Base-by-base conservation (phyloP, 768 basidiomycete genomes). In the Fibroporia radiculosa region DNA sequence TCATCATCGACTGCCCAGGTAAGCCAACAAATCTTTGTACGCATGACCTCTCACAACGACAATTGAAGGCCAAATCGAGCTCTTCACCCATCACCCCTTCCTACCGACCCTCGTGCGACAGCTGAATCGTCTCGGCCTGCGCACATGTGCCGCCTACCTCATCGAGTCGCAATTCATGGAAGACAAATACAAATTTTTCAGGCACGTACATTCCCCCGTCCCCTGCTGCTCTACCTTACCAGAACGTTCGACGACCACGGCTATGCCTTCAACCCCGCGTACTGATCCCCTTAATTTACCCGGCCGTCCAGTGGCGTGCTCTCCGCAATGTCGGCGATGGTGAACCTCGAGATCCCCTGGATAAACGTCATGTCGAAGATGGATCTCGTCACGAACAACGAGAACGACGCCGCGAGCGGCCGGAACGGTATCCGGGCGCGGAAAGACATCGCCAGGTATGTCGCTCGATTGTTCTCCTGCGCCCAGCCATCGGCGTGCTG, bases 151-250 rank as follows among this genome's bases (percentile, higher is more conserved):
- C 3, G 81, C 80, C 24, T 99, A 98, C 61, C 77, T 99, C 32
- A 81, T 99, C 50, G 96, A 99, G 60, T 93, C 90, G 0, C 96
- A 99, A 56, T 99, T 99, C 66, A 98, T 98, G 92, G 96, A 99
- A 66, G 96, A 99, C 64, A 84, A 87, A 52, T 88, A 92, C 64
- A 99, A 99, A 59, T 99, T 96, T 67, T 99, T 99, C 66, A 86
- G 86, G 88, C 83, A 39, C 26, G 53, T 48, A 45, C 18, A 28
- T 4, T 27, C 13, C n/a, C 47, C 29, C 47, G n/a, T 6, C 36
- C 27, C 41, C 19, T 25, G 13, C n/a, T 23, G 26, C 18, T 18
- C 12, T 22, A 18, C 20, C 38, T 39, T 25, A 39, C 38, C 38
- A 18, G 16, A 40, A 32, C 20, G 11, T 22, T n/a, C n/a, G n/a